These are phyloP conservation scores for Rhazya stricta DNA, from an alignment of 257 asterid genomes.

Conservation along the genomic window DNA sequence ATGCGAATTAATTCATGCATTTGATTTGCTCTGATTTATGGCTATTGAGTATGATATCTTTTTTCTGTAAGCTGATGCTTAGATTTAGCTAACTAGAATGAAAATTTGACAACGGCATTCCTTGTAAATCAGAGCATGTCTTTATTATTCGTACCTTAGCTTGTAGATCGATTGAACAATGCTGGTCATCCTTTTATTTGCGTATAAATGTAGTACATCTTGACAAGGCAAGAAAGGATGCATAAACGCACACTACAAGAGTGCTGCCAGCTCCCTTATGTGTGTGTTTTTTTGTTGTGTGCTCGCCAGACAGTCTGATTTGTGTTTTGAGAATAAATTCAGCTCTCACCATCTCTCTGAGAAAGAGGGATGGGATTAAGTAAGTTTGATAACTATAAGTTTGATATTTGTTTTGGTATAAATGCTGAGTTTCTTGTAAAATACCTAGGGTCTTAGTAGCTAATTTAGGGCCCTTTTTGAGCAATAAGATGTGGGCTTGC, in stretches of 20 bases:
- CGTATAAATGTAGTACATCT: not conserved
- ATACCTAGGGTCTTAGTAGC: not conserved
- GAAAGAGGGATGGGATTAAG: not conserved
- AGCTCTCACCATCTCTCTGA: not conserved
- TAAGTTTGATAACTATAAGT: not conserved
- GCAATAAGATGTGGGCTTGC: not conserved
- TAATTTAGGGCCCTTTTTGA: not conserved
- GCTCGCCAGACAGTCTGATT: not conserved
- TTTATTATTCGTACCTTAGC: not conserved
- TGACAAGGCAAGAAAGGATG: not conserved
- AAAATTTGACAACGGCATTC: not conserved
- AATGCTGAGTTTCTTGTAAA: not conserved
- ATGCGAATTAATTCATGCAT: slow-evolving; percentile 2
- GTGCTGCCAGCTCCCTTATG: not conserved
- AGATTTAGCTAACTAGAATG: slow-evolving; percentile 8
- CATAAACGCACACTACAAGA: not conserved
- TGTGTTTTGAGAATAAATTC: not conserved
- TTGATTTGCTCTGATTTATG: not conserved
- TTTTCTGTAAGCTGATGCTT: slow-evolving; percentile 6
- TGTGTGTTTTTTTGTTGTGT: not conserved
- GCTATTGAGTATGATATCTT: not conserved
- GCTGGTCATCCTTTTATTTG: not conserved
- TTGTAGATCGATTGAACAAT: slow-evolving; percentile 11
- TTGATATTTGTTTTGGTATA: not conserved
- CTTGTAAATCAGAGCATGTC: not conserved